Conservation (phyloP, 1,139 yeast species). For the Geotrichum carabidarum region DNA sequence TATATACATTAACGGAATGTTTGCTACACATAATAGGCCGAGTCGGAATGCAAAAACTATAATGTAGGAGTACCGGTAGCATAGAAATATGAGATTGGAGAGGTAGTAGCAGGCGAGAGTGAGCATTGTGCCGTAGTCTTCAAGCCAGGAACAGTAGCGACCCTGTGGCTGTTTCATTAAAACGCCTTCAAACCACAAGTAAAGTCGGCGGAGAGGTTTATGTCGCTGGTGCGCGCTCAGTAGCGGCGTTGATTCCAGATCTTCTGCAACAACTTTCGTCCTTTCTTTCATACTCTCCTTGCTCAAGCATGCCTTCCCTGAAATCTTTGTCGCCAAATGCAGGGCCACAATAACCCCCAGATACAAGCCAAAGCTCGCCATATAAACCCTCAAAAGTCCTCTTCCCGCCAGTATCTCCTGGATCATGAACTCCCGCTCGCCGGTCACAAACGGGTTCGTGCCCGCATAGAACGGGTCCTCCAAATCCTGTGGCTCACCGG, state of each 20-base stretch:
- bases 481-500: neutral
- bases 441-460: constrained; percentile 3
- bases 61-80: constrained; percentile 20
- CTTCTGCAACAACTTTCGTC: neutral
- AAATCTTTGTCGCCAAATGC: neutral
- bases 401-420: constrained; percentile 10
- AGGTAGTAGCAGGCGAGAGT: constrained; percentile 13
- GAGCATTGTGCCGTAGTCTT: constrained; percentile 12
- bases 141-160: constrained; percentile 1
- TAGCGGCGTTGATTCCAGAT: neutral
- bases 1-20: constrained; percentile 29
- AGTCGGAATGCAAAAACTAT: constrained; percentile 28
- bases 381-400: neutral
- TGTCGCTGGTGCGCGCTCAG: neutral
- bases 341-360: neutral
- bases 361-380: neutral
- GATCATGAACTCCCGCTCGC: neutral
- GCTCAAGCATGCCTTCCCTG: neutral
- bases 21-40: constrained; percentile 27
- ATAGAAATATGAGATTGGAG: constrained; percentile 17
- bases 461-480: constrained; percentile 1
- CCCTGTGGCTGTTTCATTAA: constrained; percentile 16
- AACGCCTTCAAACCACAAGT: constrained; percentile 2
- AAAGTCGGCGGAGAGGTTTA: neutral
- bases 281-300: neutral